Evolutionary conservation across 129 eudicot species (phyloP), one percentile per base, ranked within the genome.

Genomic region (Chrysanthemum seticuspe): DNA sequence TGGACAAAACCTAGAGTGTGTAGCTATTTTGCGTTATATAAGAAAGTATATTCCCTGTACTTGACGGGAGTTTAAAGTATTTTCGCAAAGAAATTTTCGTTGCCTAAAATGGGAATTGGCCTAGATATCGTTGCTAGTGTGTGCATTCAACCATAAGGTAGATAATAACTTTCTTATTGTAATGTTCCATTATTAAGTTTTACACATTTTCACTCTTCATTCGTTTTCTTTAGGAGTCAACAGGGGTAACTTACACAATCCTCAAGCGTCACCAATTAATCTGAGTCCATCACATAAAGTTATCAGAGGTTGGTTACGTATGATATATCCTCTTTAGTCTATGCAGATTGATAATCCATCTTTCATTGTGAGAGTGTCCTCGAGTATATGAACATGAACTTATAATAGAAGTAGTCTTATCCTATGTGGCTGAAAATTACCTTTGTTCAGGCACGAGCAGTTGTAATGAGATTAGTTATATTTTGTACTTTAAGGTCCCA

Each of bases 241-340:
- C 68, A 90, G 70, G 77, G 70, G 77, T 62, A 67, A 34, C 49
- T 55, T 79, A 8, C 84, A 85, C 27, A 21, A 73, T 76, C 56
- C 63, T 14, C 85, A 78, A 80, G 66, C 70, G 45, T 27, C 75
- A 76, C 73, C 65, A 11, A 75, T 57, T 40, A 85, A 78, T 77
- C 69, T 90, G 67, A 90, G 99, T 72, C 98, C 98, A 64, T 94
- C 98, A 58, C 89, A 88, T 61, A 90, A 86, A 67, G 64, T 87
- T 74, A 90, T 94, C 11, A 85, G 84, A 90, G 98, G 98, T 90
- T 81, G 48, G 90, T 67, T 54, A 7, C 51, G 25, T 69, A 53
- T 52, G 62, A 27, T 61, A 10, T 61, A 61, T 60, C 65, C 6
- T 25, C 65, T 4, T 9, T 29, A 5, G 47, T 27, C 45, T 61